Conservation (phyloP, 2,329 filamentous ascomycete species). For the Fusarium newnesense region DNA sequence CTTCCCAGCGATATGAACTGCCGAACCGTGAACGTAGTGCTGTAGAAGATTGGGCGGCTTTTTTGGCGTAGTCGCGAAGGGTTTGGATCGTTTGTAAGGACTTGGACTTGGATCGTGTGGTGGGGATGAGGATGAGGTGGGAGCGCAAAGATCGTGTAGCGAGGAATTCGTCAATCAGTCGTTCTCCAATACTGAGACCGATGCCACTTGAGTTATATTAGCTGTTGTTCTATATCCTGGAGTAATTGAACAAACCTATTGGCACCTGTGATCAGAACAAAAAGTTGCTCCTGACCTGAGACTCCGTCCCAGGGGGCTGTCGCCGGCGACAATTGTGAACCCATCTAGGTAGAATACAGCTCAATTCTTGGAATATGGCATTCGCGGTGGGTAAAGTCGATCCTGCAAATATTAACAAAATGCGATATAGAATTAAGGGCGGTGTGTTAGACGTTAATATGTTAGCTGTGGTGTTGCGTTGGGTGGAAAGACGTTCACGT, state of each 20-base stretch:
- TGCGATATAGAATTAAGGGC: not conserved
- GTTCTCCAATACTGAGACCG: constrained; percentile 83
- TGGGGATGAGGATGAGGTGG: constrained; percentile 82
- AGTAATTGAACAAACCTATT: constrained; percentile 72
- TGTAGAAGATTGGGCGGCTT: constrained; percentile 53
- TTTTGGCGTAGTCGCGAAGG: constrained; percentile 69
- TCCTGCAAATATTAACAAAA: not conserved
- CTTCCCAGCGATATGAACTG: constrained; percentile 47
- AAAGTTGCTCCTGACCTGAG: constrained; percentile 58
- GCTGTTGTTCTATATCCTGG: not conserved
- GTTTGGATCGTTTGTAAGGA: constrained; percentile 75
- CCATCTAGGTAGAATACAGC: constrained; percentile 14
- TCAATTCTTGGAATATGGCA: not conserved
- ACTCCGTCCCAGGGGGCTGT: constrained; percentile 51
- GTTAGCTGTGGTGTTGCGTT: not conserved
- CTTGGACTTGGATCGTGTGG: constrained; percentile 81
- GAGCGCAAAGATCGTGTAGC: constrained; percentile 71
- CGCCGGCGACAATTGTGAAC: constrained; percentile 35
- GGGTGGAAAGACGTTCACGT: constrained; percentile 14
- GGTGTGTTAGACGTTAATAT: constrained; percentile 17
- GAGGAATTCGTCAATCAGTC: constrained; percentile 91
- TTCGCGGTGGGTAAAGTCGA: not conserved
- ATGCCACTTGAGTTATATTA: constrained; percentile 72
- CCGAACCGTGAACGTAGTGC: constrained; percentile 53
- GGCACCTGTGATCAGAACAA: constrained; percentile 83